Percentiles rank a stretch among this genome's conserved stretches.
Conservation (phyloP, 2,329 filamentous ascomycete species). For the Fusarium clavum region DNA sequence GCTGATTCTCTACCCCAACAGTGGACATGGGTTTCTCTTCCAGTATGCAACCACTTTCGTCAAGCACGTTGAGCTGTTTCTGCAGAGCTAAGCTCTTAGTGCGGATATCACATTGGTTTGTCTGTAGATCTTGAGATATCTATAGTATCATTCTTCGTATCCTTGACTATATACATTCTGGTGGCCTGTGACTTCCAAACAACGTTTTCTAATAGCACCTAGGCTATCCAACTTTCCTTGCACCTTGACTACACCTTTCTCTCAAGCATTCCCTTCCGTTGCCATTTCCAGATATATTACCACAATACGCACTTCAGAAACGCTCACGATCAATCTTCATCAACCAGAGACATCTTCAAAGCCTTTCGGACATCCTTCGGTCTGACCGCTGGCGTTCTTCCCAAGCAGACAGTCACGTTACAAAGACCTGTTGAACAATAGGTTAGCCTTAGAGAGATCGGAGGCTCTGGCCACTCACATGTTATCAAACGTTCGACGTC, state of each 20-base stretch:
- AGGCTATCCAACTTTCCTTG: neutral
- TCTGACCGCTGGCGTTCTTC: conserved; percentile 5
- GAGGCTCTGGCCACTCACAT: neutral
- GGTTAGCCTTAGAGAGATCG: fast-evolving
- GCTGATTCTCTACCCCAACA: conserved; percentile 17
- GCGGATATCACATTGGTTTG: neutral
- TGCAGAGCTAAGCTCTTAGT: neutral
- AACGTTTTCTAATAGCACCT: too few relatives aligned
- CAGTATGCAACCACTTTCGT: conserved; percentile 1
- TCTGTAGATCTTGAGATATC: neutral
- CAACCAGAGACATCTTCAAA: neutral
- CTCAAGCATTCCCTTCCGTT: too few relatives aligned
- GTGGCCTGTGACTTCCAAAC: too few relatives aligned
- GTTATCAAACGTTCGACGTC: conserved; percentile 6
- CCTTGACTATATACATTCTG: neutral
- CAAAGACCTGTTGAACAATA: neutral
- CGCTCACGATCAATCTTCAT: neutral
- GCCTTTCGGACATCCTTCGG: conserved; percentile 7
- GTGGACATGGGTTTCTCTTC: conserved; percentile 18
- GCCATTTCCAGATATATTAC: too few relatives aligned
- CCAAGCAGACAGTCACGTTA: conserved; percentile 9
- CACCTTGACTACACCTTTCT: too few relatives aligned
- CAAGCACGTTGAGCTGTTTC: neutral
- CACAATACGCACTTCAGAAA: too few relatives aligned
- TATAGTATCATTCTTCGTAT: neutral